Base-by-base conservation (phyloP, 2,329 filamentous ascomycete species). In the Fusarium sp. region DNA sequence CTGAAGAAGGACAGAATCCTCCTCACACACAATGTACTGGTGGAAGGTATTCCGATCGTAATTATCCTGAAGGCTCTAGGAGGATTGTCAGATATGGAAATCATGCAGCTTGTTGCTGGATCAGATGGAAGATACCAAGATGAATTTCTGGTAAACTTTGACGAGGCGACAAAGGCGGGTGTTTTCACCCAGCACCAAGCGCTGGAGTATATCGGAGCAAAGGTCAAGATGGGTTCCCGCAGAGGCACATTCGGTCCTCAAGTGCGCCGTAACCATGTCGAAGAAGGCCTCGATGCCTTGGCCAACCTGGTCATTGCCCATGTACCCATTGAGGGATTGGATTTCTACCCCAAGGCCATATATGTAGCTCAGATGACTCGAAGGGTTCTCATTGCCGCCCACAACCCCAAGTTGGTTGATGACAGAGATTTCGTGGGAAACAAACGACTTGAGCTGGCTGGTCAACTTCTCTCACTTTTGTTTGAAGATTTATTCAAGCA, bases 401-500 rank as follows among this genome's bases (percentile, higher is more conserved):
- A 96, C 68, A 94, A 99, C 79, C 90, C 93, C 3, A 94, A 93
- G 64, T 86, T 98, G 60, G 94, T 99, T 5, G 96, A 99, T 77
- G 96, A 99, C 81, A 90, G 96, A 80, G 97, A 99, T 83, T 99
- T 98, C 79, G 95, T 99, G 36, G 96, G 96, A 75, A 99, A 99
- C 85, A 99, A 99, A 84, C 91, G 96, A 69, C 87, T 99, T 48
- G 96, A 99, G 82, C 83, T 99, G 83, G 97, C 97, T 61, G 96
- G 96, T 1, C 96, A 98, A 83, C 91, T 99, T 80, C 85, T 99
- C 70, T 95, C 96, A 7, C 88, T 99, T 2, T 88, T 99, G 0
- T 99, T 99, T 76, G 97, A 99, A 83, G 97, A 99, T 86, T 84
- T 98, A 69, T 99, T 99, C 90, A 99, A 99, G 85, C 93, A 94